These are phyloP conservation scores for Paraphoma sp. DNA, from an alignment of 2,329 filamentous ascomycete species.

Conservation along the genomic window DNA sequence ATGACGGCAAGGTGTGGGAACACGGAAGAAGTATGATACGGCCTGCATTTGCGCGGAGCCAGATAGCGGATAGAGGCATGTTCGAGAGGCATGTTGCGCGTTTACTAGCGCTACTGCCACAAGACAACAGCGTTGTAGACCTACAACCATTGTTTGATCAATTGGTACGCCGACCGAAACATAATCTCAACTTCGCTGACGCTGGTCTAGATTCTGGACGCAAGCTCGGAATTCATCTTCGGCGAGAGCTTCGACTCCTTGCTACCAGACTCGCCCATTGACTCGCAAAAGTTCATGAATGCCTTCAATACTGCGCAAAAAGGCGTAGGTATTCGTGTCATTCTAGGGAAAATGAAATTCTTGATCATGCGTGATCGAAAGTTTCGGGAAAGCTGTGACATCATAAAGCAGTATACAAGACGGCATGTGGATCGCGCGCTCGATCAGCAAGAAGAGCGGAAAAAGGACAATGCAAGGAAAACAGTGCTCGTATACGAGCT, in stretches of 20 bases:
- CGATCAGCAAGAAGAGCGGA: slow-evolving; percentile 3
- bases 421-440: slow-evolving; percentile 25
- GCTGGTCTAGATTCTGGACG: slow-evolving; percentile 38
- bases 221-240: slow-evolving; percentile 52
- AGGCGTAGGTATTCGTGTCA: slow-evolving; percentile 14
- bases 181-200: too few relatives aligned
- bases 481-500: slow-evolving; percentile 51
- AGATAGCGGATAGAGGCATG: slow-evolving; percentile 17
- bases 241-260: slow-evolving; percentile 43
- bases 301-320: slow-evolving; percentile 15
- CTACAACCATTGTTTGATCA: slow-evolving; percentile 17
- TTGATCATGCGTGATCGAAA: slow-evolving; percentile 15
- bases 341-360: slow-evolving; percentile 16
- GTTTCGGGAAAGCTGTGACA: slow-evolving; percentile 12
- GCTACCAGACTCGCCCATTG: slow-evolving; percentile 26
- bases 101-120: slow-evolving; percentile 10
- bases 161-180: background rate
- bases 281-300: slow-evolving; percentile 12
- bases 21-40: slow-evolving; percentile 11
- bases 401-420: slow-evolving; percentile 10
- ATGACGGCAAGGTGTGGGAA: slow-evolving; percentile 15
- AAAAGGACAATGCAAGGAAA: slow-evolving; percentile 16
- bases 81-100: slow-evolving; percentile 15
- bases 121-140: slow-evolving; percentile 9
- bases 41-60: slow-evolving; percentile 17